Evolutionary conservation across 75 land plant species (phyloP), one percentile per base, ranked within the genome.

Genomic region (Pinus taeda): DNA sequence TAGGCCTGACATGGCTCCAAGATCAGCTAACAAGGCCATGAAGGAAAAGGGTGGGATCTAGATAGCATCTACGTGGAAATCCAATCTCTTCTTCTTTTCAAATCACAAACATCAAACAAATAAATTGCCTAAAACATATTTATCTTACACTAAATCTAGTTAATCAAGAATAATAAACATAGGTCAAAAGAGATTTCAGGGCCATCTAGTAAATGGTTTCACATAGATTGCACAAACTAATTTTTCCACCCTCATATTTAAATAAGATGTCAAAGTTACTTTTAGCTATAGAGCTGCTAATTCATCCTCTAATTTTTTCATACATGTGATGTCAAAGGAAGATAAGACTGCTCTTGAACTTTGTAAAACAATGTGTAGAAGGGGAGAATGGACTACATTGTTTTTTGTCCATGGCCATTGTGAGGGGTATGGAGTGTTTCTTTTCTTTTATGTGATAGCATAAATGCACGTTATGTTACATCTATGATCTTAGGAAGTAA

Each of bases 371-470:
- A 91, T 93, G 93, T 84, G 81, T 84, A 77, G 80, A 11, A 77
- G 90, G 77, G 95, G 95, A 45, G 92, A 85, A 69, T 91, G 90
- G 59, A 90, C 96, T 13, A 93, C 96, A 4, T 80, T 93, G 1
- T 67, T 88, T 78, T 93, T 93, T 76, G 85, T 84, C 57, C 84
- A 77, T 82, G 93, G 91, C 85, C 72, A 87, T n/a, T 60, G 30
- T 14, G 93, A 93, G 88, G 96, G 96, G 96, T 93, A 75, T 67
- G 71, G 20, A 18, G 0, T 67, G 8, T 67, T 20, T 37, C 7
- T 17, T 39, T 67, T 33, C 49, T 0, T 36, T 67, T 5, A 3
- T 17, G 37, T 39, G 30, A 39, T 18, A 18, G 3, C 42, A 21
- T 39, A 39, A 39, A 39, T 64, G 15, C 39, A 22, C 4, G 33